Evolutionary conservation across 2,329 filamentous ascomycete species (phyloP).

Genomic region (Camillea tinctor): DNA sequence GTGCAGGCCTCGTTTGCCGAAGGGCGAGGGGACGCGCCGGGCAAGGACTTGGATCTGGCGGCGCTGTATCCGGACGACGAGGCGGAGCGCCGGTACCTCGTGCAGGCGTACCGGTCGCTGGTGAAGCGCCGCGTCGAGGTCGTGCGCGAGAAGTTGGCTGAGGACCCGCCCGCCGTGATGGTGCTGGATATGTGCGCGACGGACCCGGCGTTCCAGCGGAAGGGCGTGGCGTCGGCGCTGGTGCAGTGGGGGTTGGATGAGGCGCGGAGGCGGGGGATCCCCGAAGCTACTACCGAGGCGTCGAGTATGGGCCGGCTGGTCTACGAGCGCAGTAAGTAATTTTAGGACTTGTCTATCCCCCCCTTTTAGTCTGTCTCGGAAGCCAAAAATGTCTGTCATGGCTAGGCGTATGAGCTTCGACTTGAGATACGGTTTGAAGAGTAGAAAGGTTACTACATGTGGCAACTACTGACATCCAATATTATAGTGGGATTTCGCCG

Average conservation of each 20-base stretch:
- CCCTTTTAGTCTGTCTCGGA: no score
- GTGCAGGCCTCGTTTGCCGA: constrained; percentile 48
- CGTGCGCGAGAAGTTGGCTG: constrained; percentile 38
- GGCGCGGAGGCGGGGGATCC: constrained; percentile 37
- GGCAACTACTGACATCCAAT: no score
- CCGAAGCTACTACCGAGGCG: constrained; percentile 46
- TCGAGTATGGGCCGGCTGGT: constrained; percentile 46
- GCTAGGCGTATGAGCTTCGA: no score
- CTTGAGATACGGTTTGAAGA: no score
- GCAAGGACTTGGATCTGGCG: constrained; percentile 37
- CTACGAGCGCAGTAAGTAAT: no score
- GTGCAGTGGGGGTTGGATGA: constrained; percentile 49
- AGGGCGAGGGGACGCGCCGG: constrained; percentile 44
- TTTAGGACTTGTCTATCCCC: no score
- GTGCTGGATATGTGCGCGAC: constrained; percentile 52
- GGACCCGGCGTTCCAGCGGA: constrained; percentile 51
- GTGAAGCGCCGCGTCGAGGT: constrained; percentile 42
- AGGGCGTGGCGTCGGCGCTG: constrained; percentile 43
- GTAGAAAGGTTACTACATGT: no score
- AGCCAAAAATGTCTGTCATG: no score
- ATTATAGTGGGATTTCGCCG: constrained; percentile 46
- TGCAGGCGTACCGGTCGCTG: constrained; percentile 45
- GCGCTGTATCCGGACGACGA: constrained; percentile 43
- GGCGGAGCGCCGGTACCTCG: constrained; percentile 44
- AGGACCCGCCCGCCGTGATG: constrained; percentile 44